A percentile compares a stretch with the other conserved stretches of the same genome.
phyloP scores from a whole-genome alignment of 495 filamentous ascomycete species.

The Trichoderma virens region DNA sequence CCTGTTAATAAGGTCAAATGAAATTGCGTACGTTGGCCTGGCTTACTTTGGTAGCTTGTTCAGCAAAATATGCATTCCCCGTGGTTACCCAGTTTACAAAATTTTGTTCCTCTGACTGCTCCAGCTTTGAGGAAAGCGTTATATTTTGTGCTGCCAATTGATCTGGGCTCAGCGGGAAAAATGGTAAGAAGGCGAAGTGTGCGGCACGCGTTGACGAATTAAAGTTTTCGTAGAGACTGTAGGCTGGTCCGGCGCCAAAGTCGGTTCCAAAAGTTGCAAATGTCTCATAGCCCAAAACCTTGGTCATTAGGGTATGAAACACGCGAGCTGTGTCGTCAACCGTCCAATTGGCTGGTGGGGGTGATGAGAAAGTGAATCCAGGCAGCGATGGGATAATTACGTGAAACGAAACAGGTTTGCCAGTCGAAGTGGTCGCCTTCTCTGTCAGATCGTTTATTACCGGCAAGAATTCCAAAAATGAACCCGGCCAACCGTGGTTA shows the following conservation, averaged over 20 bases:
- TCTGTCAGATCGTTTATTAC: not conserved
- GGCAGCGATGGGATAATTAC: conserved; percentile 11
- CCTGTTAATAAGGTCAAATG: not conserved
- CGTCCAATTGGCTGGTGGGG: conserved; percentile 14
- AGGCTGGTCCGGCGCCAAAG: conserved; percentile 22
- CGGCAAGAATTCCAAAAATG: not conserved
- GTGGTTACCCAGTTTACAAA: conserved; percentile 10
- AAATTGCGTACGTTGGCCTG: not conserved
- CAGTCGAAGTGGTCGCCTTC: not conserved
- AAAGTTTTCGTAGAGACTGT: conserved; percentile 20
- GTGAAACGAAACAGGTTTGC: not conserved
- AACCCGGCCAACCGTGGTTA: not conserved
- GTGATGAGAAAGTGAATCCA: conserved; percentile 13
- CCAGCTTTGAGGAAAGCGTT: conserved; percentile 13
- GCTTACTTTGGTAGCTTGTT: not conserved
- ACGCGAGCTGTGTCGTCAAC: conserved; percentile 11
- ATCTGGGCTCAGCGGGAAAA: conserved; percentile 15
- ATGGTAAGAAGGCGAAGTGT: conserved; percentile 16
- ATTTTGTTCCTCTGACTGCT: not conserved
- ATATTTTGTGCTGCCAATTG: conserved; percentile 14
- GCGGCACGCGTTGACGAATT: conserved; percentile 13
- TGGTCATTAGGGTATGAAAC: conserved; percentile 3
- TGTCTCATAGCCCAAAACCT: conserved; percentile 19
- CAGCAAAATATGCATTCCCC: conserved; percentile 11
- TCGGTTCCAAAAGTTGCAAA: conserved; percentile 27